phyloP scores from a whole-genome alignment of 495 filamentous ascomycete genomes.

The Pseudevernia furfuracea region DNA sequence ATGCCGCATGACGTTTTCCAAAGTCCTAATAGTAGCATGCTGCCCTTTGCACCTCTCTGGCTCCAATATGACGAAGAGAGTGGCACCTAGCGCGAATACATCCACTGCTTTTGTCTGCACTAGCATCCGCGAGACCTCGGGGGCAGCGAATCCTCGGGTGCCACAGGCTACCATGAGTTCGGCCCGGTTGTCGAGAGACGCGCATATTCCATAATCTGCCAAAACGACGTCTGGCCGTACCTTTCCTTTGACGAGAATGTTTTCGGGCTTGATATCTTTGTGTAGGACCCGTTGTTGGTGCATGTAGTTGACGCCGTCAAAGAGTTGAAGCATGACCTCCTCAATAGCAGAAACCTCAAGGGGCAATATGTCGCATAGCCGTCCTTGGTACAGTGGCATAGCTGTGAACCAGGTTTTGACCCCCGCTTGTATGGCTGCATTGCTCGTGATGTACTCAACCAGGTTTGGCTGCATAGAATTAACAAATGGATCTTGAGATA shows the following conservation, averaged over 20 bases:
- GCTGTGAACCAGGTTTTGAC: background rate
- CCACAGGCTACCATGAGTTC: background rate
- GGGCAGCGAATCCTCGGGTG: background rate
- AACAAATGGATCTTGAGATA: background rate
- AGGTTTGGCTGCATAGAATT: background rate
- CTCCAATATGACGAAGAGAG: background rate
- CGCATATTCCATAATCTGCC: conserved; percentile 2
- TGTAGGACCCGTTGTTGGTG: background rate
- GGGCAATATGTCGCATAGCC: background rate
- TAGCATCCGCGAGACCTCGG: background rate
- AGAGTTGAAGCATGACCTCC: conserved; percentile 5
- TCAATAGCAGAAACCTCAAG: background rate
- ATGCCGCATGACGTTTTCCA: background rate
- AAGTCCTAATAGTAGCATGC: background rate
- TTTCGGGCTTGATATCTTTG: conserved; percentile 8
- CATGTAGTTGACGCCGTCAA: background rate
- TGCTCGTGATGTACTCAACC: background rate
- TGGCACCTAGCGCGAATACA: conserved; percentile 1
- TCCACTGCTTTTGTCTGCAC: conserved; percentile 1
- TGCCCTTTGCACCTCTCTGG: background rate
- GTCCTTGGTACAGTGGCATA: conserved; percentile 7
- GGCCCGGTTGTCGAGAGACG: background rate
- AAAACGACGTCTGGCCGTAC: background rate
- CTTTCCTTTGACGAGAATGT: background rate
- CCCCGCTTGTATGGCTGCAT: background rate